Evolutionary conservation across 2,329 filamentous ascomycete genomes (phyloP), one percentile per base, ranked within the genome.

Genomic region (Cryphonectria radicalis): DNA sequence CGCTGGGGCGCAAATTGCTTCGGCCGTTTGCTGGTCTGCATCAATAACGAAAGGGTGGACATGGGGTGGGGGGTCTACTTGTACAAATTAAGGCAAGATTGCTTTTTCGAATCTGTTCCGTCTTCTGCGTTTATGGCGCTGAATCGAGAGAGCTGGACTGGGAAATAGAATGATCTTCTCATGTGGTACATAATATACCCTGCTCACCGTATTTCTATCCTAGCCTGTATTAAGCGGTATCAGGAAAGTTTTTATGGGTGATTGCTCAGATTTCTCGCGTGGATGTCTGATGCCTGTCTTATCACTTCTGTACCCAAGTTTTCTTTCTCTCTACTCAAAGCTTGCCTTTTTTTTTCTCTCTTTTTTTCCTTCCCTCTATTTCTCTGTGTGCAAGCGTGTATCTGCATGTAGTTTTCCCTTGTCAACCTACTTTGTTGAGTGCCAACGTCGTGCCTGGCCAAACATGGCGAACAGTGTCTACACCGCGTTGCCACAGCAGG

Each of bases 391-490:
- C 43, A 46, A 13, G 14, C 2, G 17, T 14, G 14, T 59, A 11
- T 59, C 25, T 32, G 32, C 11, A 1, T 35, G 3, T 35, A 28
- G 17, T 60, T 6, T 10, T 5, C 28, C 25, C 14, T 25, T 60
- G 25, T 17, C 32, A 37, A n/a, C 35, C 28, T 11, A 35, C 17
- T n/a, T 40, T n/a, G 8, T 62, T 22, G 32, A 62, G 22, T 62
- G 28, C 2, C 32, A 62, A 19, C 8, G 32, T 40, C 13, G 25
- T 19, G 7, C 57, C 5, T 62, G 11, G 35, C 19, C 14, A 17
- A 60, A 17, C 32, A 68, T 68, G 66, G 28, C 37, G 40, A 68
- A 50, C 28, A 50, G 25, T 37, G 19, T 37, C 17, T 68, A 62
- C 42, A 46, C n/a, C 19, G 55, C 55, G 17, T 13, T 68, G 14